Evolutionary conservation across 371 early-diverging fungal genomes (phyloP).

Genomic region (Mucor piriformis): DNA sequence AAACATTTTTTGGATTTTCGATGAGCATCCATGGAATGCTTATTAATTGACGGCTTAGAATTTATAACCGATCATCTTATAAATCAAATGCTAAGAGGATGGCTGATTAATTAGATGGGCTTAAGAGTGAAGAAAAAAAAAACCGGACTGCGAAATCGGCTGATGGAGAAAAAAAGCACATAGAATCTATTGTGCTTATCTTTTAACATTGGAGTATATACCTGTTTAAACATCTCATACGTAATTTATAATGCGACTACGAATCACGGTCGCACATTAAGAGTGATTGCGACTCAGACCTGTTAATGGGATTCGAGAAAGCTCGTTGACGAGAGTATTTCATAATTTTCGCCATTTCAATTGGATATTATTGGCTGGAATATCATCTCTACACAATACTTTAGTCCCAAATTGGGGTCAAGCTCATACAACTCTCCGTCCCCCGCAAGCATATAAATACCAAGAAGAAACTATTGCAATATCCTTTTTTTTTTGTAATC

Average conservation of each 20-base stretch:
- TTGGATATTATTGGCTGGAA: constrained; percentile 31
- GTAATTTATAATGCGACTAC: constrained; percentile 17
- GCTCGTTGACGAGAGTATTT: constrained; percentile 27
- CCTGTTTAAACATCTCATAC: background rate
- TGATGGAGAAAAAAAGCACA: no score
- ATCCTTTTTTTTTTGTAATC: background rate
- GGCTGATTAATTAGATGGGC: no score
- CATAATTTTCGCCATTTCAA: constrained; percentile 37
- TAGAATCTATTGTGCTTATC: background rate
- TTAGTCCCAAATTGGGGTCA: constrained; percentile 18
- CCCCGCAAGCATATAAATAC: constrained; percentile 9
- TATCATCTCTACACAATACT: constrained; percentile 24
- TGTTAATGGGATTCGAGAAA: constrained; percentile 23
- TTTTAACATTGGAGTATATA: background rate
- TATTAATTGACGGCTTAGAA: no score
- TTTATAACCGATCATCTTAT: background rate
- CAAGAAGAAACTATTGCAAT: background rate
- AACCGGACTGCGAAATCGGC: background rate
- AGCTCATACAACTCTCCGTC: background rate
- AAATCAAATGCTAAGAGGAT: background rate
- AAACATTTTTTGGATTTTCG: no score
- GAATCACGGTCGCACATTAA: constrained; percentile 11
- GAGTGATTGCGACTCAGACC: constrained; percentile 19
- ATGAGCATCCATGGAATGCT: no score
- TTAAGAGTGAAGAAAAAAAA: background rate